Base-by-base conservation (phyloP, 768 basidiomycete genomes). In the Porpolomopsis calyptriformis region DNA sequence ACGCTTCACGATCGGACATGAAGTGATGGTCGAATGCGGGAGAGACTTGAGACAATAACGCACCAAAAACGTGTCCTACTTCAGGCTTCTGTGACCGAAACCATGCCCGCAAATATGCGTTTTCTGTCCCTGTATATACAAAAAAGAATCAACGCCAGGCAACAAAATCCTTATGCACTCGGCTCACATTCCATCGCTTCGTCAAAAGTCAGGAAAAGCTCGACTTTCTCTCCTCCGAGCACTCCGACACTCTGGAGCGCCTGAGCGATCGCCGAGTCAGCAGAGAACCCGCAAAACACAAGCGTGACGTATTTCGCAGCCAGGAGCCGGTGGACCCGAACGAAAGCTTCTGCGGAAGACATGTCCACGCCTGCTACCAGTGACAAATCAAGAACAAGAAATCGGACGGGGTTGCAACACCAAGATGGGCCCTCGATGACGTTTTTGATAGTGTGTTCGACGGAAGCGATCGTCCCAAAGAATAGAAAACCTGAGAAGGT, bases 271-370 rank as follows among this genome's bases (percentile, higher is more conserved):
- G 74, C 55, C 0, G 80, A 79, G 8, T 83, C 77, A 1, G 67
- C 66, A 4, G 69, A 62, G 40, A 86, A 76, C 0, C 94, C 94
- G 58, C 93, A 98, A 48, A 99, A 78, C 18, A 97, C 88, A 18
- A 99, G 70, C 1, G 82, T 74, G 45, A 97, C 83, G n/a, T 70
- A 71, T 56, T 83, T 85, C 2, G 77, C 76, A 4, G 76, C 69
- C 23, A 97, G 67, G 7, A 97, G 57, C 5, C 93, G 74, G 52
- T 94, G 91, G 6, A 97, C 74, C 8, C 94, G 77, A 31, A 97
- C 86, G 52, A 97, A 90, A 0, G 93, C 94, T 57, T 98, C 94
- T 1, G 93, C 89, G 2, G 93, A 79, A 0, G 88, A 93, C 75
- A 96, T 83, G 62, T 99, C 94, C 22, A 98, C 82, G 0, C 93